A percentile compares a stretch with the other conserved stretches of the same genome.
These are phyloP conservation scores for Nemania diffusa DNA, from an alignment of 2,329 filamentous ascomycete species.

Conservation along the genomic window DNA sequence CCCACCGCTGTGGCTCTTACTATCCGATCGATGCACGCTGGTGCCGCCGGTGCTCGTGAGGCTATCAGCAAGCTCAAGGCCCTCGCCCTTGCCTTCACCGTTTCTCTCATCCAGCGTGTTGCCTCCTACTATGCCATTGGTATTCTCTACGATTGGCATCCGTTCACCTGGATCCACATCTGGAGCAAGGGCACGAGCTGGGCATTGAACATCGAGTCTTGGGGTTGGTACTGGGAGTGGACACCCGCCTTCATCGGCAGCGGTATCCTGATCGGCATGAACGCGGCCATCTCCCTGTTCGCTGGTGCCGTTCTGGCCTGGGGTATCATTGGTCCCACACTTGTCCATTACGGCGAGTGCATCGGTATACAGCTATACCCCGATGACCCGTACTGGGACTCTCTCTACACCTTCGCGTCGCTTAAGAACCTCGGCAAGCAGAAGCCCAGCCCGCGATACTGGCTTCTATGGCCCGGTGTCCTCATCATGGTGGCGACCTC, in stretches of 20 bases:
- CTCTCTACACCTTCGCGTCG: slow-evolving; percentile 52
- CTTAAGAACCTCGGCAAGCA: slow-evolving; percentile 49
- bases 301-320: slow-evolving; percentile 65
- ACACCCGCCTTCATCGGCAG: slow-evolving; percentile 69
- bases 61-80: slow-evolving; percentile 67
- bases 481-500: slow-evolving; percentile 55
- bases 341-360: slow-evolving; percentile 63
- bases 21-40: slow-evolving; percentile 68
- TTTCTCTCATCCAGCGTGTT: slow-evolving; percentile 62
- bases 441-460: slow-evolving; percentile 54
- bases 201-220: slow-evolving; percentile 65
- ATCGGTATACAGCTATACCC: slow-evolving; percentile 51
- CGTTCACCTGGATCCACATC: slow-evolving; percentile 64
- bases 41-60: slow-evolving; percentile 59
- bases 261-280: slow-evolving; percentile 68
- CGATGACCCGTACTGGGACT: slow-evolving; percentile 57
- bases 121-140: slow-evolving; percentile 67
- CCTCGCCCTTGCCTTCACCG: slow-evolving; percentile 59
- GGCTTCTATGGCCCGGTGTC: slow-evolving; percentile 57
- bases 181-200: slow-evolving; percentile 62
- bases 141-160: slow-evolving; percentile 67
- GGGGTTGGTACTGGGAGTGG: slow-evolving; percentile 68
- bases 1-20: slow-evolving; percentile 68
- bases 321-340: slow-evolving; percentile 65
- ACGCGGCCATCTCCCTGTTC: slow-evolving; percentile 68